Percentiles rank a stretch among this genome's conserved stretches.
Conservation (phyloP, 805 yeast genomes). For the Maudiozyma pseudohumilis region DNA sequence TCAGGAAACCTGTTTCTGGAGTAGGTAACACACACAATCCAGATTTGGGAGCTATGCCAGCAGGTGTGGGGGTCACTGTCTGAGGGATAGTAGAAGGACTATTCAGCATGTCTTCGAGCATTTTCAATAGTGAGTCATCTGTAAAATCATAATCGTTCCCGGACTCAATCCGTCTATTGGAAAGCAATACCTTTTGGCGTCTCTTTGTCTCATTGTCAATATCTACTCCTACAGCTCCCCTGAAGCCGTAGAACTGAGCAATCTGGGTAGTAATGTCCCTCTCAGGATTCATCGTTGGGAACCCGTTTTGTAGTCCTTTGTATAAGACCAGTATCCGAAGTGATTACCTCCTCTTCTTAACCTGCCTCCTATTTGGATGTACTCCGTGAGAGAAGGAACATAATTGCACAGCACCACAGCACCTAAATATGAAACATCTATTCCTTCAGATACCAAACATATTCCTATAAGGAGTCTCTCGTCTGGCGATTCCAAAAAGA, state of each 20-base stretch:
- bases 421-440: not conserved
- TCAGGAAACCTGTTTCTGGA: too few species aligned
- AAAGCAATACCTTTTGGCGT: too few species aligned
- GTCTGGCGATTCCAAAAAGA: not conserved
- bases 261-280: not conserved
- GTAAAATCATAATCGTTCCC: too few species aligned
- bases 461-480: not conserved
- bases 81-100: too few species aligned
- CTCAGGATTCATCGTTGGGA: not conserved
- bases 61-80: too few species aligned
- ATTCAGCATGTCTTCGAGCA: too few species aligned
- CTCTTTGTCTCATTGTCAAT: too few species aligned
- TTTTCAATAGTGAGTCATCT: too few species aligned
- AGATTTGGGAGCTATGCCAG: too few species aligned
- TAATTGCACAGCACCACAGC: not conserved
- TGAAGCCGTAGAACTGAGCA: not conserved
- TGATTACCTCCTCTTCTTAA: not conserved
- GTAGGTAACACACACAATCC: too few species aligned
- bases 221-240: too few species aligned
- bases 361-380: not conserved
- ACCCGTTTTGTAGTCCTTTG: not conserved
- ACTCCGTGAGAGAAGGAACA: not conserved
- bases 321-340: not conserved
- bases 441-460: not conserved
- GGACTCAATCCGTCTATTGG: too few species aligned